Base-by-base conservation (phyloP, 768 basidiomycete genomes). In the Serendipita sp. region DNA sequence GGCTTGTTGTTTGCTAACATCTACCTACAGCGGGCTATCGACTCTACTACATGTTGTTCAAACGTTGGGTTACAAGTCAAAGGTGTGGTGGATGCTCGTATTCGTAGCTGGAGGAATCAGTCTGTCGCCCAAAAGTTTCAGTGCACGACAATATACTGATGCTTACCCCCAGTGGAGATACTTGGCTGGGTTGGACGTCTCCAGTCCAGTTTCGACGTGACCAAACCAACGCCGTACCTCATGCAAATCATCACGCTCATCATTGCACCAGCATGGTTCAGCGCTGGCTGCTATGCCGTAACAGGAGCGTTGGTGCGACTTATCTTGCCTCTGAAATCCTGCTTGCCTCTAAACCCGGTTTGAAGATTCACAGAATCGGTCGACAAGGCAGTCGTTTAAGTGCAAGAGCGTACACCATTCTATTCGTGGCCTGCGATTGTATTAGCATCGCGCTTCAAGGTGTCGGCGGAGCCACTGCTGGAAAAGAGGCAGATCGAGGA, bases 241-340 rank as follows among this genome's bases (percentile, higher is more conserved):
- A 58, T 58, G 53, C 53, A 58, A 24, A 58, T 58, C 30, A 33
- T 58, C 7, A 58, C 53, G 16, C 53, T 58, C 24, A 33, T 58
- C 31, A 58, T 58, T 28, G 53, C 53, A 4, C 53, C 53, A 28
- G 53, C 53, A 9, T 58, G 53, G 53, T 33, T 58, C n/a, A 58
- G 53, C n/a, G 53, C 53, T 24, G 53, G 53, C 11, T 58, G 53
- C 53, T 58, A 58, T 33, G 24, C 22, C 11, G 53, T 58, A 11
- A 58, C 53, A 20, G 53, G 53, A n/a, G 22, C 53, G 3, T 33
- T 58, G 31, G 53, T 58, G 28, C 5, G 5, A 38, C 34, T 38
- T 38, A 5, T 14, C 14, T 38, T 38, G 14, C 34, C 7, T 38
- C 34, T 14, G 14, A 38, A 38, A 5, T 5, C 14, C 4, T 38